Evolutionary conservation across 2,329 filamentous ascomycete species (phyloP).

Genomic region (Xylaria sp.): DNA sequence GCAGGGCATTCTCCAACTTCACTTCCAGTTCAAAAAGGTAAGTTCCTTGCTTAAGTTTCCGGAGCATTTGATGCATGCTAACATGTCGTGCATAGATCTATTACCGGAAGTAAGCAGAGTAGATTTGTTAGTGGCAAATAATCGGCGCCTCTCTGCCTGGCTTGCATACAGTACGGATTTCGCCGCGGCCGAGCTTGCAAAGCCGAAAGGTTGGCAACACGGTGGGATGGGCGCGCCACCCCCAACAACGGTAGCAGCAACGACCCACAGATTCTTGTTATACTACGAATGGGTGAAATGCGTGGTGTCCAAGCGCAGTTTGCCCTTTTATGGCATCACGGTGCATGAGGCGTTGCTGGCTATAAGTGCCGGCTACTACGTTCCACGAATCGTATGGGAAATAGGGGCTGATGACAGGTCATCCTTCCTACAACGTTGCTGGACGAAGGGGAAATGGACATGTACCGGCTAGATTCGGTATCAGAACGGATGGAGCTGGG

Average conservation of each 20-base stretch:
- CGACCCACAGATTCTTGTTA: constrained; percentile 3
- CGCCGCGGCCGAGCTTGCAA: not conserved
- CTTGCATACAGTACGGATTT: not conserved
- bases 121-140: constrained; percentile 1
- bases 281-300: constrained; percentile 6
- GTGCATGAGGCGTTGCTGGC: constrained; percentile 23
- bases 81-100: constrained; percentile 40
- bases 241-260: constrained; percentile 2
- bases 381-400: constrained; percentile 3
- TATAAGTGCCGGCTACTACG: constrained; percentile 10
- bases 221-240: constrained; percentile 2
- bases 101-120: constrained; percentile 41
- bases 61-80: constrained; percentile 14
- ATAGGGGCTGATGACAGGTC: not conserved
- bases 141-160: not conserved
- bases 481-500: not conserved
- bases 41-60: constrained; percentile 25
- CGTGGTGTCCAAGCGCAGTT: constrained; percentile 16
- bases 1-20: constrained; percentile 90
- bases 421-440: not conserved
- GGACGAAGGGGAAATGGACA: not conserved
- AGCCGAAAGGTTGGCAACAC: not conserved
- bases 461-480: not conserved
- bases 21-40: constrained; percentile 99
- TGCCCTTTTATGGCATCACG: constrained; percentile 28